Base-by-base conservation (phyloP, 129 eudicot species). In the Arctium minus region DNA sequence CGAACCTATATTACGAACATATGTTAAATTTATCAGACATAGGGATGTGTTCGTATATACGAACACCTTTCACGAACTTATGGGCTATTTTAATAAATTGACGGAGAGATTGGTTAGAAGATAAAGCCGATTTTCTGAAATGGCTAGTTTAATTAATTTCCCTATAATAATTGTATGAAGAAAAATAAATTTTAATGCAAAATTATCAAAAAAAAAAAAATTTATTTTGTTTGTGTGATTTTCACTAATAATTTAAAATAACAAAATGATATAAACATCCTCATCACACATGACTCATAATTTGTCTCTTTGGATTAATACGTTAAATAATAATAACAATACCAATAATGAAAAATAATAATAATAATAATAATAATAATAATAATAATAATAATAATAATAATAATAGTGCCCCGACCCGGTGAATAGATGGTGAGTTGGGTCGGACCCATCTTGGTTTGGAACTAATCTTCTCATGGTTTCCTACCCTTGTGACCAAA, bases 401-500 rank as follows among this genome's bases (percentile, higher is more conserved):
- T 8, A 29, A 4, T 29, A 22, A 4, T 60, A 22, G 2, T 30
- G 68, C 46, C 40, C 79, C 27, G 82, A 79, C 70, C 74, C 42
- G 65, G 3, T 29, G 0, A 38, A 40, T 36, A 67, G 74, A 36
- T 64, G 18, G 22, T 37, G 40, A 6, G 40, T 29, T 79, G 82
- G 82, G 65, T 38, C 40, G 82, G 75, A 60, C 75, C 82, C 75
- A 79, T 79, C 70, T 39, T 17, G 46, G 64, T 18, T 65, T 78
- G 69, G 33, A 22, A 32, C 56, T 78, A 64, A 64, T 77, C 30
- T 32, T 32, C 9, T 30, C 53, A 38, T 79, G 70, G 82, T 67
- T 79, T 68, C 82, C 74, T 33, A 62, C 75, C 65, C 40, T 79
- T 64, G 37, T 78, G 73, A 78, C 81, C 68, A 64, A 64, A 65